A percentile compares a stretch with the other conserved stretches of the same genome.
phyloP scores from a whole-genome alignment of 106 monocot species.

The Narthecium ossifragum region DNA sequence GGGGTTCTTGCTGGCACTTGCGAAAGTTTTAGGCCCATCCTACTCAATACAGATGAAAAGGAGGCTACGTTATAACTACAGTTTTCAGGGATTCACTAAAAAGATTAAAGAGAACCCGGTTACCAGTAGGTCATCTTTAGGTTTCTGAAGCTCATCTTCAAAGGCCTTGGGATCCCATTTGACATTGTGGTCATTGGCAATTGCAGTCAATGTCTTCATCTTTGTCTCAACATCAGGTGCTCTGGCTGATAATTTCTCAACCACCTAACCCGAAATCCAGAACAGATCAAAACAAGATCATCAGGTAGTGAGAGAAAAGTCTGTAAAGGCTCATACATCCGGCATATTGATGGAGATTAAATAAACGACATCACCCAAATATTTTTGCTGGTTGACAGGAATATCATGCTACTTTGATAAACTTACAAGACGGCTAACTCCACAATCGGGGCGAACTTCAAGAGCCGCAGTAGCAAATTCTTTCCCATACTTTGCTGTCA shows the following conservation, averaged over 20 bases:
- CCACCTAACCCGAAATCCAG: slow-evolving; percentile 65
- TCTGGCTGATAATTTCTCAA: slow-evolving; percentile 80
- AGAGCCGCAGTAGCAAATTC: slow-evolving; percentile 68
- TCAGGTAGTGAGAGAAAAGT: neutral
- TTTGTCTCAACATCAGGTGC: slow-evolving; percentile 70
- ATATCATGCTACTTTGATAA: neutral
- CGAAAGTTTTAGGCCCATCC: slow-evolving; percentile 53
- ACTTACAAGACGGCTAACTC: slow-evolving; percentile 67
- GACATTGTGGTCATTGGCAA: slow-evolving; percentile 71
- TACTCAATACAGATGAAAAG: slow-evolving; percentile 20
- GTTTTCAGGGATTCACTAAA: too few relatives aligned
- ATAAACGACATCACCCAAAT: too few relatives aligned
- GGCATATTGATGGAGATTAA: neutral
- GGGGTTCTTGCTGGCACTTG: slow-evolving; percentile 9
- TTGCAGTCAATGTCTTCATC: slow-evolving; percentile 44
- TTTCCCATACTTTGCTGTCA: slow-evolving; percentile 83
- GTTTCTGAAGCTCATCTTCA: slow-evolving; percentile 44
- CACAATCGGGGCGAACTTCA: slow-evolving; percentile 83
- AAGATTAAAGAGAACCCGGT: neutral
- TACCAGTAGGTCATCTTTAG: slow-evolving; percentile 60
- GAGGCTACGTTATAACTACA: too few relatives aligned
- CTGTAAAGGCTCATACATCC: neutral
- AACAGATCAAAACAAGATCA: too few relatives aligned
- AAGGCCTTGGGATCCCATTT: slow-evolving; percentile 78
- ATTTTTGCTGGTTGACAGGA: too few relatives aligned